Conservation (phyloP, 768 basidiomycete genomes). For the Agrocybe pediades region DNA sequence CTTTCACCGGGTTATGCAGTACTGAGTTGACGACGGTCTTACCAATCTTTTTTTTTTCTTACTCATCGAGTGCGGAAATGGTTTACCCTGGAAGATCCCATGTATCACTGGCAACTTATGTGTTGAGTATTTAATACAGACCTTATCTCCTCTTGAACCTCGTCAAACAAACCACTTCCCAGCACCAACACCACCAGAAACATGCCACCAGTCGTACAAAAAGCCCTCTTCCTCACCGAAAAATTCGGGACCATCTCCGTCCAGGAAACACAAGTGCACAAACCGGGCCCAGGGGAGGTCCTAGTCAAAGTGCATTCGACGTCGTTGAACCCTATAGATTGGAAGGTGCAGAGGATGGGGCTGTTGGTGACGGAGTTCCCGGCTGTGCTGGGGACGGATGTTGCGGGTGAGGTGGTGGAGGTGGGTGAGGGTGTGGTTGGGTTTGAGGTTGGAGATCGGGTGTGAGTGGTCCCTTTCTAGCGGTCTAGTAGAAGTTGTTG, state of each 20-base stretch:
- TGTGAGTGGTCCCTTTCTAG: slow-evolving; percentile 32
- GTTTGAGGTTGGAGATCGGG: slow-evolving; percentile 51
- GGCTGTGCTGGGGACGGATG: slow-evolving; percentile 47
- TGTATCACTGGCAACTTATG: no score
- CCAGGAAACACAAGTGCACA: slow-evolving; percentile 8
- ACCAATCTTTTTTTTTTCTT: no score
- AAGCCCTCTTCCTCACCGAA: slow-evolving; percentile 21
- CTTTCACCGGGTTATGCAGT: no score
- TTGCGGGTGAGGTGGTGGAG: slow-evolving; percentile 50
- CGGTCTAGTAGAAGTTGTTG: background rate
- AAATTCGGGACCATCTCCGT: slow-evolving; percentile 21
- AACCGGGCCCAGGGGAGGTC: slow-evolving; percentile 40
- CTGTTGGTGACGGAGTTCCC: slow-evolving; percentile 41
- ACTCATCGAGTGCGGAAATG: no score
- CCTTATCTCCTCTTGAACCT: no score
- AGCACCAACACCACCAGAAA: no score
- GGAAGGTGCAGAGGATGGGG: slow-evolving; percentile 47
- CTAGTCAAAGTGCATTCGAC: slow-evolving; percentile 40
- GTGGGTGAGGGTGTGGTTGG: slow-evolving; percentile 50
- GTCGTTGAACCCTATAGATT: slow-evolving; percentile 53
- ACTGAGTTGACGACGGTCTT: no score
- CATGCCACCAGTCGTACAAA: no score
- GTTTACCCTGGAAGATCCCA: no score
- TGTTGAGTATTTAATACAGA: no score
- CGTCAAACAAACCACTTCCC: no score